Conservation (phyloP, 371 early-diverging fungal genomes). For the Mortierella sp. region DNA sequence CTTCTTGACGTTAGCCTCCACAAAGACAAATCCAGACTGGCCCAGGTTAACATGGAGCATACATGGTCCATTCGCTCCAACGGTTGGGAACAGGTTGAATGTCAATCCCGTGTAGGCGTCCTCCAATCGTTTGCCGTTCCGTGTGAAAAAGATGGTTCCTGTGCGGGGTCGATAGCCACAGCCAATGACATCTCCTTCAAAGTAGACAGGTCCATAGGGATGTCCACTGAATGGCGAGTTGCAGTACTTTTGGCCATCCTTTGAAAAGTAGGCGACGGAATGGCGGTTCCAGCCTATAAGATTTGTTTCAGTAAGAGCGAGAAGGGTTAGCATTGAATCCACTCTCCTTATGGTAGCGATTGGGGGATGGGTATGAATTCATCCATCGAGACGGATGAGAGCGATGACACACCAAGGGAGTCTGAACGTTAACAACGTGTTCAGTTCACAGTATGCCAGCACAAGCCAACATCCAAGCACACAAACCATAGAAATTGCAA, state of each 20-base stretch:
- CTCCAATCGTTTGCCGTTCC: conserved; percentile 57
- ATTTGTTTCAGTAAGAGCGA: neutral
- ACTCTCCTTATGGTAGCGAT: too few relatives aligned
- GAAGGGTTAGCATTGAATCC: too few relatives aligned
- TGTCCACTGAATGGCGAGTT: conserved; percentile 49
- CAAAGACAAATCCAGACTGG: conserved; percentile 72
- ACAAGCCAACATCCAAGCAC: neutral
- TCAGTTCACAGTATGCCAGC: neutral
- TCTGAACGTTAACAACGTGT: conserved; percentile 11
- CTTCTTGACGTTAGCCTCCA: conserved; percentile 85
- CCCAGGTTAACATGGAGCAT: conserved; percentile 59
- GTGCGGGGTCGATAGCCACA: conserved; percentile 60
- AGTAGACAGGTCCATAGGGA: conserved; percentile 49
- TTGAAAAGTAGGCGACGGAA: conserved; percentile 58
- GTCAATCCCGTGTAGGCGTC: conserved; percentile 55
- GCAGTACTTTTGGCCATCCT: conserved; percentile 55
- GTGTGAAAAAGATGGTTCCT: conserved; percentile 62
- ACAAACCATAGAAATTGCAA: neutral
- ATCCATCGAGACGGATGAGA: too few relatives aligned
- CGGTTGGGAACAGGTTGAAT: conserved; percentile 54
- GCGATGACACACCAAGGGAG: too few relatives aligned
- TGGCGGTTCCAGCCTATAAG: conserved; percentile 67
- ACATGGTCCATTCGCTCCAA: conserved; percentile 57
- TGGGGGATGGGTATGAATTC: too few relatives aligned
- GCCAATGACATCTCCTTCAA: conserved; percentile 60